Base-by-base conservation (phyloP, 805 yeast genomes). In the Wickerhamomyces chambardii region DNA sequence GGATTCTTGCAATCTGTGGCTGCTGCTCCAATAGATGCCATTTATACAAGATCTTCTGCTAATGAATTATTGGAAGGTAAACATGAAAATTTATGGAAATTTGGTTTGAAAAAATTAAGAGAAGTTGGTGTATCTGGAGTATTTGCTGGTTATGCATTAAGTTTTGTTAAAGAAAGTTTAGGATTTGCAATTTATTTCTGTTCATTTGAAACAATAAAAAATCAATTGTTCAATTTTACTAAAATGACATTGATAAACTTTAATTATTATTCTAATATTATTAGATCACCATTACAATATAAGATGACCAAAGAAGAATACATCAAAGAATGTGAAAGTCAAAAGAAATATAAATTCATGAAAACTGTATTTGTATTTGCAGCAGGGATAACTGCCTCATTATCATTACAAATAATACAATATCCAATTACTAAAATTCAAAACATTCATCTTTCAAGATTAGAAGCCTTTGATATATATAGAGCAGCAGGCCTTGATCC, bases 1-100 rank as follows among this genome's bases (percentile, higher is more conserved):
- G 97, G 97, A 2, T 75, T 80, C 0, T 75, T 78, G 17, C 95
- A 92, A 47, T 82, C 95, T n/a, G 59, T 85, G 15, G 89, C 85
- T 1, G 95, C 95, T 2, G 90, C 96, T 2, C 97, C 97, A 0
- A 67, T 90, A 5, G 97, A 90, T 58, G 95, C 97, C 7, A 75
- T 90, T 4, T 83, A 81, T 50, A 75, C 95, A 2, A 67, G 97
- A 44, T 84, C 89, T 43, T 69, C 78, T 2, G 79, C 85, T 5
- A 73, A 81, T 10, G 95, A 86, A 44, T 59, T 89, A 35, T 57
- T 85, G 14, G 68, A 71, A 35, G 83, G 86, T 6, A 66, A 69
- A 24, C 78, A 83, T 55, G 72, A 72, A 38, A 81, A 81, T 38
- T 55, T 89, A 37, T 85, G 96, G 94, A 59, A 59, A 18, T 90